Percentiles rank a stretch among this genome's conserved stretches.
Conservation (phyloP, 2,329 filamentous ascomycete genomes). For the Cladobotryum protrusum region DNA sequence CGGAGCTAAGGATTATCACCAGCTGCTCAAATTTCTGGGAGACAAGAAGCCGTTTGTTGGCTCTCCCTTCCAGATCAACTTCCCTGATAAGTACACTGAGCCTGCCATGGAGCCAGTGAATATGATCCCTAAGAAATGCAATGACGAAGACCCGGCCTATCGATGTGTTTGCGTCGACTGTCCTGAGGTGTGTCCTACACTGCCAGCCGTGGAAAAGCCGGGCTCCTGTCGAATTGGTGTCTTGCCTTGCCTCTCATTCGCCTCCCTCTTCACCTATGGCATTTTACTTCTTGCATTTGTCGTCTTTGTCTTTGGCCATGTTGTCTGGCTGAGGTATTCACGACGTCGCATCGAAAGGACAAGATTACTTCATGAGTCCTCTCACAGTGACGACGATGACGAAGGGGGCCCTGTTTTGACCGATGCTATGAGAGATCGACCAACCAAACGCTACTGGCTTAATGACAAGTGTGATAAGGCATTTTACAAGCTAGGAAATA, state of each 20-base stretch:
- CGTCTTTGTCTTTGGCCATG: constrained; percentile 63
- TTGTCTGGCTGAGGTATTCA: constrained; percentile 67
- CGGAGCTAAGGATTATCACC: constrained; percentile 81
- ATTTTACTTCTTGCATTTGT: constrained; percentile 64
- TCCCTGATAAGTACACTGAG: constrained; percentile 58
- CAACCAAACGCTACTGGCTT: constrained; percentile 71
- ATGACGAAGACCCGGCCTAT: constrained; percentile 78
- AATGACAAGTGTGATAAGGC: constrained; percentile 76
- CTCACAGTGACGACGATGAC: constrained; percentile 86
- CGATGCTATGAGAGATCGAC: constrained; percentile 70
- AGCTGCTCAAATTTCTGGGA: constrained; percentile 85
- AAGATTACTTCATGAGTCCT: constrained; percentile 78
- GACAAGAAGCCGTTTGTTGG: constrained; percentile 79
- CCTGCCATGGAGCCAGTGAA: constrained; percentile 65
- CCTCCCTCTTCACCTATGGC: constrained; percentile 80
- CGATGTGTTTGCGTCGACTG: constrained; percentile 94
- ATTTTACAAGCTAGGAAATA: constrained; percentile 74
- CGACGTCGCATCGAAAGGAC: constrained; percentile 73
- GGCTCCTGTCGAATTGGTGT: constrained; percentile 75
- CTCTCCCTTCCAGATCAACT: constrained; percentile 98
- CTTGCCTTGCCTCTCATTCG: constrained; percentile 90
- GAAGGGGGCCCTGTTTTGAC: constrained; percentile 74
- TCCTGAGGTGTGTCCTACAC: constrained; percentile 72
- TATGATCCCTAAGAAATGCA: constrained; percentile 77
- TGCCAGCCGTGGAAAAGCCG: constrained; percentile 66